Evolutionary conservation across 768 basidiomycete genomes (phyloP), one percentile per base, ranked within the genome.

Genomic region (Imleria badia): DNA sequence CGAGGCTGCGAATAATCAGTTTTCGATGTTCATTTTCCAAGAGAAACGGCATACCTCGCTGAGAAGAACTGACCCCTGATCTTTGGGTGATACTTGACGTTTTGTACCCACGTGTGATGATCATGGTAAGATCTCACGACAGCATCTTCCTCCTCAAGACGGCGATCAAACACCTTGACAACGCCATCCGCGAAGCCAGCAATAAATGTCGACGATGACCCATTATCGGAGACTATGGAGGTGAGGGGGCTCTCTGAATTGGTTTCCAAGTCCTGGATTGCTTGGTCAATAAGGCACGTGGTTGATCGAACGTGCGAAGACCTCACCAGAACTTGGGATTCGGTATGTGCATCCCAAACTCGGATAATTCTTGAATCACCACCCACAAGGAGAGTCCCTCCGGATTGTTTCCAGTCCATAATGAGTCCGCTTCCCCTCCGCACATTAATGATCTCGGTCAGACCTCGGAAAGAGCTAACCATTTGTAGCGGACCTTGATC

Each of bases 281-380:
- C 38, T 40, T 31, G 38, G 44, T 62, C 22, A 59, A 47, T 14
- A 7, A 36, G 5, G 22, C 11, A 31, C 3, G 8, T 19, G 10
- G 20, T 35, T 6, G 30, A 20, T 51, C n/a, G 36, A 38, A 45
- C 13, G 49, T n/a, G n/a, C 23, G 22, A 9, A 22, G 15, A 34
- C 70, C 85, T 59, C 62, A 94, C 91, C 74, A 87, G 68, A 41
- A 86, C 75, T 52, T 85, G 82, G 23, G 79, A 84, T 69, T 98
- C 97, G 3, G 89, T 89, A 60, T 91, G 87, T 10, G 94, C 96
- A 68, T 99, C 95, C 97, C 97, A 99, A 5, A 94, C 79, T 54
- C 93, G 81, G 56, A 99, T 88, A 36, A 87, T 84, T 53, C 85
- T 83, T 35, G 92, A 88, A 72, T 98, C 96, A 2, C 96, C 97